Conservation (phyloP, 768 basidiomycete genomes). For the Russula emetica region DNA sequence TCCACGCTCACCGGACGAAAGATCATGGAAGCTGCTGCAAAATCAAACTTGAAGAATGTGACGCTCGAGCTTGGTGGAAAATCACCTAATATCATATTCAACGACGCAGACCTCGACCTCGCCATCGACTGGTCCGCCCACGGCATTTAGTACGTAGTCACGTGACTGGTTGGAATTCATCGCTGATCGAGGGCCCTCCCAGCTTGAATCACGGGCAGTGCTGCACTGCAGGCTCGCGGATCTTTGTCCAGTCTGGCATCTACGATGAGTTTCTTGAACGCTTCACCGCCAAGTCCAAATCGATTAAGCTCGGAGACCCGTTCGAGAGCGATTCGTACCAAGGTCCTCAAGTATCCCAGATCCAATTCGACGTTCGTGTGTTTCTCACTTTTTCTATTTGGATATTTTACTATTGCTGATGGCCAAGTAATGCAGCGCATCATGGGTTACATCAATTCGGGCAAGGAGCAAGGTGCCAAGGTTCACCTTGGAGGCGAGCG, state of each 20-base stretch:
- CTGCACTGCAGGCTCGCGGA: slow-evolving; percentile 77
- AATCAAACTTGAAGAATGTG: slow-evolving; percentile 63
- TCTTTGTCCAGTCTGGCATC: slow-evolving; percentile 73
- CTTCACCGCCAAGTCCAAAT: slow-evolving; percentile 52
- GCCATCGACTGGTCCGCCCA: slow-evolving; percentile 55
- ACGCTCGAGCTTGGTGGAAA: slow-evolving; percentile 77
- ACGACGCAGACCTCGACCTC: slow-evolving; percentile 56
- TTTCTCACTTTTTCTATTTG: not conserved
- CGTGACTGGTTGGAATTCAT: not conserved
- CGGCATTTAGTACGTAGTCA: slow-evolving; percentile 50
- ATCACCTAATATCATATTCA: slow-evolving; percentile 56
- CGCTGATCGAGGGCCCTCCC: not conserved
- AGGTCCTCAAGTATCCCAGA: slow-evolving; percentile 75
- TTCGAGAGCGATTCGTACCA: slow-evolving; percentile 58
- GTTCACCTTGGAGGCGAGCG: slow-evolving; percentile 52
- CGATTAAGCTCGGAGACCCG: slow-evolving; percentile 66
- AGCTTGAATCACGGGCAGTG: slow-evolving; percentile 74
- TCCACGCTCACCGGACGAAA: slow-evolving; percentile 58
- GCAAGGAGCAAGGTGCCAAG: slow-evolving; percentile 55
- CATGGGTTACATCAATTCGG: slow-evolving; percentile 57
- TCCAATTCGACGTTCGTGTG: slow-evolving; percentile 65
- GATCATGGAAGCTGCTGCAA: slow-evolving; percentile 56
- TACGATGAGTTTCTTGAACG: slow-evolving; percentile 70
- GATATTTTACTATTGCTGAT: not conserved
- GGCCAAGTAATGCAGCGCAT: slow-evolving; percentile 42